These are phyloP conservation scores for Melampsora larici-populina DNA, from an alignment of 1,284 basidiomycete species.

Conservation along the genomic window DNA sequence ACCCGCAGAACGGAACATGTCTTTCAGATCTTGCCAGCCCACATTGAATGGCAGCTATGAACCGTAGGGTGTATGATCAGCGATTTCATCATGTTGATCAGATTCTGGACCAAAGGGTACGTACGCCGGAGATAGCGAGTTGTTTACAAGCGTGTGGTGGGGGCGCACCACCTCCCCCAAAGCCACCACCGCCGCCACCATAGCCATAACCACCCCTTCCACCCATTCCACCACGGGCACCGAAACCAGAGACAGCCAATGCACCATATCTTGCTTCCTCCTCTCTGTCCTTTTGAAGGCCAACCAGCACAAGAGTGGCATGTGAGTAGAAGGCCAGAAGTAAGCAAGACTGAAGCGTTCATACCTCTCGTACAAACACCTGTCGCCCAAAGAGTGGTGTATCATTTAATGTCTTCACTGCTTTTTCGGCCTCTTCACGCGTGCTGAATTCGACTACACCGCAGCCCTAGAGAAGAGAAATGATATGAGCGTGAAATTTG, in stretches of 20 bases:
- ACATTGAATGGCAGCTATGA: constrained; percentile 83
- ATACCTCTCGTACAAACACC: constrained; percentile 91
- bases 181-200: constrained; percentile 29
- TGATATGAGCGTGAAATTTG: neutral
- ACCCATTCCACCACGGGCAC: constrained; percentile 60
- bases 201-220: constrained; percentile 46
- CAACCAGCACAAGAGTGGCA: constrained; percentile 6
- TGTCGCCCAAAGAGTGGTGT: constrained; percentile 81
- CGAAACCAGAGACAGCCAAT: constrained; percentile 68
- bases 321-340: neutral
- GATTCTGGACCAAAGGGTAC: neutral
- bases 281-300: constrained; percentile 75
- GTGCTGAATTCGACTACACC: constrained; percentile 90
- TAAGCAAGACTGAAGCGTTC: constrained; percentile 43
- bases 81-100: neutral
- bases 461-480: constrained; percentile 35
- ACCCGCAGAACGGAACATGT: constrained; percentile 89
- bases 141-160: constrained; percentile 21
- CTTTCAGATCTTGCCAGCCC: constrained; percentile 97
- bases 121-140: constrained; percentile 39
- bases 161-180: constrained; percentile 8
- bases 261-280: constrained; percentile 89
- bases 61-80: constrained; percentile 22
- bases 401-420: constrained; percentile 82
- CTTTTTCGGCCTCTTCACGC: constrained; percentile 75